Conservation (phyloP, 83 land plant species). For the Picea engelmannii region DNA sequence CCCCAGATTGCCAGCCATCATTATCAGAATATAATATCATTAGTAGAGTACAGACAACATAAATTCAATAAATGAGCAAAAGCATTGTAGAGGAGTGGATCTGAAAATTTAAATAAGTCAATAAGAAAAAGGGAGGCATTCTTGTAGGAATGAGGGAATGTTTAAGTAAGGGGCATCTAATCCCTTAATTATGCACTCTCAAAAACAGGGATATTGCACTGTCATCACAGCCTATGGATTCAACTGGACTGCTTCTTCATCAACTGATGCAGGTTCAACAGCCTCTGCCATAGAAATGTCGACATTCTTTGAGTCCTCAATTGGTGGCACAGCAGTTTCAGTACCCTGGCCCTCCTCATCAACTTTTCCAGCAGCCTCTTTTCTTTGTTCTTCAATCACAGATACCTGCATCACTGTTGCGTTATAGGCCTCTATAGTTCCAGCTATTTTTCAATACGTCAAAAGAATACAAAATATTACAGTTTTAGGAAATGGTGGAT, state of each 20-base stretch:
- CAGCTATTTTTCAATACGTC: neutral
- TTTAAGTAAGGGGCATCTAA: neutral
- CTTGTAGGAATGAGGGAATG: neutral
- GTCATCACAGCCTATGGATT: neutral
- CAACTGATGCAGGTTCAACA: constrained; percentile 1
- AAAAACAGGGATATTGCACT: neutral
- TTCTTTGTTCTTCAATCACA: constrained; percentile 8
- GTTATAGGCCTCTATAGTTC: neutral
- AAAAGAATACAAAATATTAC: neutral
- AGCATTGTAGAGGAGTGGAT: neutral
- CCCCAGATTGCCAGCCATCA: neutral
- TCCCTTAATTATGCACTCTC: neutral
- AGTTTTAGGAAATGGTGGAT: neutral
- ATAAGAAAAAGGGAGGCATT: neutral
- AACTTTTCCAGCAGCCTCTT: neutral
- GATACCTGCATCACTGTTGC: neutral
- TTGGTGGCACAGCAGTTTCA: neutral
- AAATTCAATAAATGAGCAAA: neutral
- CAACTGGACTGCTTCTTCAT: neutral
- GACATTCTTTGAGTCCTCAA: constrained; percentile 2
- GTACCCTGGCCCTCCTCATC: neutral
- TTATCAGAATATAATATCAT: neutral
- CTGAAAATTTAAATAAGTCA: neutral
- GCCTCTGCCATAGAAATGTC: constrained; percentile 1
- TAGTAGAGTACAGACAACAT: neutral